phyloP scores from a whole-genome alignment of 1,284 basidiomycete species.

The Ceratobasidium sp. region DNA sequence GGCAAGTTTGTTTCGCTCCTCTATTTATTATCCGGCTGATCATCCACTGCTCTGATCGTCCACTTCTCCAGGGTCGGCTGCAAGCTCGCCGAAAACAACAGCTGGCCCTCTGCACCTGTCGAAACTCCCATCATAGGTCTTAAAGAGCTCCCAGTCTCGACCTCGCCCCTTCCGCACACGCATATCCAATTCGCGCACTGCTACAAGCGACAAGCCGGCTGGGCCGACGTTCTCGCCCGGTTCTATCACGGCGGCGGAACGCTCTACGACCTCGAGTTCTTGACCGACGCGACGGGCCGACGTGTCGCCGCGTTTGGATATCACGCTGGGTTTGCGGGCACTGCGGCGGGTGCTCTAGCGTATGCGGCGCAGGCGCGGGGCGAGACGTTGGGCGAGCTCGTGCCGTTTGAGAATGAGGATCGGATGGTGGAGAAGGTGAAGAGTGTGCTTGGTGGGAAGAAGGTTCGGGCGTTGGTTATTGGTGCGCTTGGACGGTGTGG shows the following conservation, averaged over 20 bases:
- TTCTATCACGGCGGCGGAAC: constrained; percentile 90
- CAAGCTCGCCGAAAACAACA: constrained; percentile 88
- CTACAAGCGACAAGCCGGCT: constrained; percentile 97
- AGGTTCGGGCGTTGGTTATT: constrained; percentile 92
- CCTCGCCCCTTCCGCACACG: constrained; percentile 86
- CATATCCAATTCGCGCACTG: constrained; percentile 99
- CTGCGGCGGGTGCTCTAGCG: constrained; percentile 92
- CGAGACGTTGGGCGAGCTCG: constrained; percentile 73
- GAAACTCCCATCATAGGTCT: constrained; percentile 91
- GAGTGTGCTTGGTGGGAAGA: constrained; percentile 72
- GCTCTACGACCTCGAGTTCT: constrained; percentile 97
- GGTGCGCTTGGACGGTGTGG: constrained; percentile 97
- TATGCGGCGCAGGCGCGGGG: constrained; percentile 77
- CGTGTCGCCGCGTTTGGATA: constrained; percentile 99
- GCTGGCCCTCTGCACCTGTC: constrained; percentile 86
- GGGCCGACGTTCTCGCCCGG: constrained; percentile 88
- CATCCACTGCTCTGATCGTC: no score
- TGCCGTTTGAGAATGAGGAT: constrained; percentile 84
- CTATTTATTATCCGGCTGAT: constrained; percentile 32
- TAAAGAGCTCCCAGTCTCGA: constrained; percentile 91
- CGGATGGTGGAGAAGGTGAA: constrained; percentile 85
- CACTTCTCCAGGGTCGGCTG: constrained; percentile 84
- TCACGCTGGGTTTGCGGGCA: constrained; percentile 98
- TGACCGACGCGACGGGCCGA: constrained; percentile 85
- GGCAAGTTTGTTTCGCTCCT: constrained; percentile 67